Conservation (phyloP, 768 basidiomycete species). For the Strobilomyces dryophilus region DNA sequence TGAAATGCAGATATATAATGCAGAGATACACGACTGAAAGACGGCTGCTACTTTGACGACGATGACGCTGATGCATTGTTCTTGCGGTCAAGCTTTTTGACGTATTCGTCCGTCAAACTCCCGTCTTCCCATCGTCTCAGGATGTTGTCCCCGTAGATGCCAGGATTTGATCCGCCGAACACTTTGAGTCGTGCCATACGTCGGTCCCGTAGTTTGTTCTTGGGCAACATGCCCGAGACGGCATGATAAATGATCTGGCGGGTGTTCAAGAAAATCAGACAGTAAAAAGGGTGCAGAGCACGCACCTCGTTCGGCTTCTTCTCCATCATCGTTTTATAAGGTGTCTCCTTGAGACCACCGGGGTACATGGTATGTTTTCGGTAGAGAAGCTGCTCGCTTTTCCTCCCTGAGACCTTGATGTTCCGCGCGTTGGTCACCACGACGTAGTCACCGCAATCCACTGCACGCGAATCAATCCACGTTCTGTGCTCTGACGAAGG, state of each 20-base stretch:
- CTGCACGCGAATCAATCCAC: slow-evolving; percentile 36
- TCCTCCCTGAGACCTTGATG: slow-evolving; percentile 85
- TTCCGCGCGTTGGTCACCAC: slow-evolving; percentile 87
- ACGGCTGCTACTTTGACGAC: slow-evolving; percentile 9
- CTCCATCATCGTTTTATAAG: slow-evolving; percentile 79
- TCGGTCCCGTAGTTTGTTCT: slow-evolving; percentile 91
- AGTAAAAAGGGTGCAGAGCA: slow-evolving; percentile 5
- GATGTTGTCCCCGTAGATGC: slow-evolving; percentile 71
- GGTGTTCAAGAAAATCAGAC: not conserved
- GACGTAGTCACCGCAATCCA: slow-evolving; percentile 97
- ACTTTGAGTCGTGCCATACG: slow-evolving; percentile 86
- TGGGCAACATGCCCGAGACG: slow-evolving; percentile 97
- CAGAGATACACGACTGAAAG: not conserved
- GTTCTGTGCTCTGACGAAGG: not conserved
- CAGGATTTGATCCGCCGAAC: slow-evolving; percentile 77
- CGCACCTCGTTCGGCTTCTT: slow-evolving; percentile 87
- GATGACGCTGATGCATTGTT: slow-evolving; percentile 12
- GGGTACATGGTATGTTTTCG: slow-evolving; percentile 89
- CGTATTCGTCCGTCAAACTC: slow-evolving; percentile 46
- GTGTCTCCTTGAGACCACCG: slow-evolving; percentile 89
- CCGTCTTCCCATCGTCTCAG: slow-evolving; percentile 84
- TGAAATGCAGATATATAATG: slow-evolving; percentile 7
- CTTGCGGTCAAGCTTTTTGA: slow-evolving; percentile 23
- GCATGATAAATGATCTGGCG: slow-evolving; percentile 89
- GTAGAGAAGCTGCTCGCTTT: slow-evolving; percentile 83